Evolutionary conservation across 768 basidiomycete species (phyloP).

Genomic region (Mycena amicta): DNA sequence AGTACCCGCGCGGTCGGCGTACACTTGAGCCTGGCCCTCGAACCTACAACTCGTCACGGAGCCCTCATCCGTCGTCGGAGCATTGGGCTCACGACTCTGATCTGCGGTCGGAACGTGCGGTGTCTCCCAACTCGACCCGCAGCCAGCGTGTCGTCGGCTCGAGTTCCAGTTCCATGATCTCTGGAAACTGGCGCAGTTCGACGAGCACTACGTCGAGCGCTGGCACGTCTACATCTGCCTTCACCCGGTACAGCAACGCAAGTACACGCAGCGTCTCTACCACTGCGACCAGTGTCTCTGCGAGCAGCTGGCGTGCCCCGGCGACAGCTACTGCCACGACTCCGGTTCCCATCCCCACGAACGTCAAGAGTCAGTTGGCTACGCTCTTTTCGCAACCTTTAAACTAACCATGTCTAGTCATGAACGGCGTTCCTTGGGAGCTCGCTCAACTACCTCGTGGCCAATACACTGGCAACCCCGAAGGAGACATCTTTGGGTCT

Average conservation of each 20-base stretch:
- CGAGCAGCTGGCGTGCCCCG: constrained; percentile 68
- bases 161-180: constrained; percentile 63
- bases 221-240: constrained; percentile 68
- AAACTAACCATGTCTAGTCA: constrained; percentile 46
- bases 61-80: constrained; percentile 37
- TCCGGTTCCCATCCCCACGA: constrained; percentile 51
- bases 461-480: constrained; percentile 55
- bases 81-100: constrained; percentile 35
- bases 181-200: constrained; percentile 80
- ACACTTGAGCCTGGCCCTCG: constrained; percentile 18
- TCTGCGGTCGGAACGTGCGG: constrained; percentile 46
- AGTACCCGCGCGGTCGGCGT: constrained; percentile 16
- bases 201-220: constrained; percentile 71
- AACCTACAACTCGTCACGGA: constrained; percentile 34
- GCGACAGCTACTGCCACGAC: constrained; percentile 36
- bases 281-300: constrained; percentile 78
- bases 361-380: constrained; percentile 73
- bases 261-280: constrained; percentile 77
- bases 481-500: constrained; percentile 64
- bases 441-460: constrained; percentile 69
- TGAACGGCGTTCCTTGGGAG: constrained; percentile 80
- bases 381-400: constrained; percentile 8
- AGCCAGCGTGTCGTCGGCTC: constrained; percentile 55
- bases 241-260: constrained; percentile 79
- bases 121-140: constrained; percentile 64